phyloP scores from a whole-genome alignment of 2,329 filamentous ascomycete genomes.

The Graphilbum fragrans region DNA sequence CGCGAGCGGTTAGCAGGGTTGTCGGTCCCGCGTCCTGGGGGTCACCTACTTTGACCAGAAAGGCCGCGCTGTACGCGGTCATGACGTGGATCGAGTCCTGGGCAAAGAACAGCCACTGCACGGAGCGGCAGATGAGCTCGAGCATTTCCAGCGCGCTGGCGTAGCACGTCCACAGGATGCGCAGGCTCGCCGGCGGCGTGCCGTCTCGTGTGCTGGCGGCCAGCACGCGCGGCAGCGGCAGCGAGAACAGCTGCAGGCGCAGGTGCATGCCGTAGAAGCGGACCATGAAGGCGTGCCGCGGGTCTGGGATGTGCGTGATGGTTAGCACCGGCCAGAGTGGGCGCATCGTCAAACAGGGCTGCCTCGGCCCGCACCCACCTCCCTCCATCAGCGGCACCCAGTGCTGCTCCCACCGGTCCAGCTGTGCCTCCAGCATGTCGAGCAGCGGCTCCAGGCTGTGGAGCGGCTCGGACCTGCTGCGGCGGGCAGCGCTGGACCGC shows the following conservation, averaged over 20 bases:
- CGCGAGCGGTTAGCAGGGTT: too few species aligned
- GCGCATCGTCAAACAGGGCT: too few species aligned
- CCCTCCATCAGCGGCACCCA: conserved; percentile 7
- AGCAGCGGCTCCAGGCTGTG: conserved; percentile 14
- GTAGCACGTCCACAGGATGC: conserved; percentile 19
- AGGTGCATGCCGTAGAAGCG: conserved; percentile 26
- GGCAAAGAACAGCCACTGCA: too few species aligned
- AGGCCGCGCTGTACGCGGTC: conserved; percentile 9
- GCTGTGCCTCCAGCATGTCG: conserved; percentile 11
- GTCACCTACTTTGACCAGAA: background rate
- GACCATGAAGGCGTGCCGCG: conserved; percentile 22
- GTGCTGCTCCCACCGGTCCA: conserved; percentile 14
- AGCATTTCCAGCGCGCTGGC: conserved; percentile 16
- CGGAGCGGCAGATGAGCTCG: too few species aligned
- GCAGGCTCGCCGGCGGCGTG: conserved; percentile 7
- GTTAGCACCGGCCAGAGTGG: too few species aligned
- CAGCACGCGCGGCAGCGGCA: conserved; percentile 15
- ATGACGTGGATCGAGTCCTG: too few species aligned
- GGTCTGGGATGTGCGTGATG: conserved; percentile 5
- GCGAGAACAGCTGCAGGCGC: conserved; percentile 22
- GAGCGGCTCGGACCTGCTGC: conserved; percentile 5
- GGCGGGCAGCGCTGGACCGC: background rate
- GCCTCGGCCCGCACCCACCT: background rate
- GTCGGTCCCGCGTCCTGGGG: too few species aligned
- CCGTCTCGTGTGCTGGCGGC: too few species aligned